Evolutionary conservation across 2,329 filamentous ascomycete genomes (phyloP), one percentile per base, ranked within the genome.

Genomic region (Aureobasidium pullulans): DNA sequence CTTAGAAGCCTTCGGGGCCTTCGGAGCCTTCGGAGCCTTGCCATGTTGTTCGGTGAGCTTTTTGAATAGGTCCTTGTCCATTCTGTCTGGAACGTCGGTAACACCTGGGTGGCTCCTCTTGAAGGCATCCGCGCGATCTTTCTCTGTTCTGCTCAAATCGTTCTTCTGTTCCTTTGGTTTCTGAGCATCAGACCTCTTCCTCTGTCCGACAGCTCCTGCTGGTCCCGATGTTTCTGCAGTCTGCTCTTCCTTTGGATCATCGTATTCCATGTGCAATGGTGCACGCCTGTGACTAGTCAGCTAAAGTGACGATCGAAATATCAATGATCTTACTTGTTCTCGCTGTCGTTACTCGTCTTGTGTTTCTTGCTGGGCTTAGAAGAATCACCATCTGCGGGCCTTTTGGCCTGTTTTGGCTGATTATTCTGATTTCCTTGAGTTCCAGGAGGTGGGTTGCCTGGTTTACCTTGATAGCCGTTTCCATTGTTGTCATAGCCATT

Each of bases 91-190:
- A 11, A 60, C 28, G 36, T 37, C 34, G 2, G 15, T 32, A 7
- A 57, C 52, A 6, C 46, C 44, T 31, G 59, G 59, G 39, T 61
- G 53, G 10, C 28, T 31, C 19, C 28, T 50, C 32, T 61, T 61
- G 23, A 61, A 61, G n/a, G 15, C 28, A 15, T 50, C 39, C 48
- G 54, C 57, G 15, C 39, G 29, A 6, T 44, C 28, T n/a, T 37
- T 49, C 39, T 52, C 57, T 59, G 13, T 46, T 53, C 39, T 59
- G 34, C 39, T 46, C 32, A 15, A 3, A 6, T n/a, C 23, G 32
- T 36, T 52, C 13, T 39, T 10, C 2, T 10, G 34, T 6, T 31
- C 7, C 19, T 40, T 43, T 19, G 39, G n/a, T 37, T 28, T 16
- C 52, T 47, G 19, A 23, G 43, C 36, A 19, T 48, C 32, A 40